Base-by-base conservation (phyloP, 768 basidiomycete genomes). In the Hygrophoropsis aurantiaca region DNA sequence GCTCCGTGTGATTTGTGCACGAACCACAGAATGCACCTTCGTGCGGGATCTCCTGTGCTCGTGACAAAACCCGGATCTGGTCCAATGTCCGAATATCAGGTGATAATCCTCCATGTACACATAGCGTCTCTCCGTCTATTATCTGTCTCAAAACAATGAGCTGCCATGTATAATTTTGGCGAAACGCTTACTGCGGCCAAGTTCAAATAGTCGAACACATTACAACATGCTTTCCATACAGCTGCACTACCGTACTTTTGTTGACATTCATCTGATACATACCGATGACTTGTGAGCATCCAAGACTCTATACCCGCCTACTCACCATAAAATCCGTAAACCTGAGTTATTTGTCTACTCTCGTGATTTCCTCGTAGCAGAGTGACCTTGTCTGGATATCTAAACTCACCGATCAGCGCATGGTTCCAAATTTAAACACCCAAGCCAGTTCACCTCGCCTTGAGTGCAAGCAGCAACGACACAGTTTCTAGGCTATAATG, bases 31-130 rank as follows among this genome's bases (percentile, higher is more conserved):
- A 97, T 7, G 94, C 88, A n/a, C 95, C 95, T 64, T 97, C 95
- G 64, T 98, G 95, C 2, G 94, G 95, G 38, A 98, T 95, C 65
- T 98, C 95, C 60, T 97, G 94, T n/a, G 92, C 90, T 46, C 95
- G 77, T 3, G 92, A 90, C 35, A 97, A 74, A 5, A 94, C 90
- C 5, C 95, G 79, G 53, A 98, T 90, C 63, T 97, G 94, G 65
- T 97, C 95, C 5, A 97, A 72, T 2, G 95, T 95, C 36, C 92
- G 81, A 46, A 98, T 94, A 61, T 97, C 94, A 1, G 95, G 95
- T 7, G 93, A 97, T 2, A 98, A 79, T 3, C 95, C 95, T 10
- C 95, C 95, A 54, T 97, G 95, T 1, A 98, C 94, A 56, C 95
- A 98, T 7, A 98, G 75, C 0, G 87, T 87, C 54, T 85, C 81